These are phyloP conservation scores for Neurospora sp. DNA, from an alignment of 495 filamentous ascomycete species.

Conservation along the genomic window DNA sequence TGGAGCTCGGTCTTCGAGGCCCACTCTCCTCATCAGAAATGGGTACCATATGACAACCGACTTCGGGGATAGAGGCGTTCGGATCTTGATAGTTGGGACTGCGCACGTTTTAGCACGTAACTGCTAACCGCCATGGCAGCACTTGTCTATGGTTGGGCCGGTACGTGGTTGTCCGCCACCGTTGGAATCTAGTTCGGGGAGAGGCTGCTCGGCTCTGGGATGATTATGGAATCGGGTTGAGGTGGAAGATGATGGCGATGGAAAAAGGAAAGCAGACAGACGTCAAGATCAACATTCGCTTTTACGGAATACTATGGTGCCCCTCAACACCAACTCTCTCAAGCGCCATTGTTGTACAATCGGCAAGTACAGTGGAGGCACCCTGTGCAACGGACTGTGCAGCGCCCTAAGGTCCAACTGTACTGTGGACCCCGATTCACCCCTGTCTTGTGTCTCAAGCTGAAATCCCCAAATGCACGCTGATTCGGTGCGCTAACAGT, in stretches of 20 bases:
- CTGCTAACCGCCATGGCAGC: not conserved
- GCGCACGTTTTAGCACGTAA: not conserved
- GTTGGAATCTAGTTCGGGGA: not conserved
- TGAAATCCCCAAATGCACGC: not conserved
- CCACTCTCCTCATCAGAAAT: not conserved
- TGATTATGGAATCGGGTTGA: not conserved
- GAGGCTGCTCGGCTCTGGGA: not conserved
- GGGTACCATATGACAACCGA: not conserved
- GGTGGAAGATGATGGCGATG: not conserved
- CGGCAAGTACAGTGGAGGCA: not conserved
- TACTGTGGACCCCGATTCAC: not conserved
- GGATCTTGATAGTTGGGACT: not conserved
- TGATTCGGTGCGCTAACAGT: not conserved
- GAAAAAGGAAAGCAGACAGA: not conserved
- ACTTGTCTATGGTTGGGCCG: not conserved
- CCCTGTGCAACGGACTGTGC: not conserved
- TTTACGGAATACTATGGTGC: not conserved
- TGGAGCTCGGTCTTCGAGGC: not conserved
- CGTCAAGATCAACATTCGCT: not conserved
- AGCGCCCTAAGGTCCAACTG: not conserved
- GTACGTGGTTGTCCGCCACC: not conserved
- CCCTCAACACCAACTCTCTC: not conserved
- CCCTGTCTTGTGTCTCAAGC: not conserved
- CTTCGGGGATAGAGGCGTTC: not conserved
- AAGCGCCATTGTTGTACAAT: not conserved